Conservation (phyloP, 441 rosid genomes). For the Eruca vesicaria region DNA sequence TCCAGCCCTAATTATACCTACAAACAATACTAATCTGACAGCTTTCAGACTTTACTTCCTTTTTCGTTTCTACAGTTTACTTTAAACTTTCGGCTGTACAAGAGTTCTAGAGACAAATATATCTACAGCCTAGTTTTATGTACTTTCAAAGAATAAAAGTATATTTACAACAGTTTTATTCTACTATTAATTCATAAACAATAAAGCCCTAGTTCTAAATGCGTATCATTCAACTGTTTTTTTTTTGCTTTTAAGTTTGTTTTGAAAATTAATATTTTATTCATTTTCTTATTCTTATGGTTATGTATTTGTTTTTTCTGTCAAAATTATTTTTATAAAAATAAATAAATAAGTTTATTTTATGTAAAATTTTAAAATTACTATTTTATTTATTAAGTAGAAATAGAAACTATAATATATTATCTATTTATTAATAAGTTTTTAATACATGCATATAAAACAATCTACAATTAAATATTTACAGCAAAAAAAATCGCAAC, state of each 20-base stretch:
- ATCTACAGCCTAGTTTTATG: not conserved
- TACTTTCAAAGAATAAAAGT: not conserved
- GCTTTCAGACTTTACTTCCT: not conserved
- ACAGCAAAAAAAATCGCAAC: no score
- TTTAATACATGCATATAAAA: no score
- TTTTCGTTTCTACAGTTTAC: not conserved
- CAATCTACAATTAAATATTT: no score
- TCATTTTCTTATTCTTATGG: no score
- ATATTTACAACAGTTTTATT: not conserved
- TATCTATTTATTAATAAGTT: no score
- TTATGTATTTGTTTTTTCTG: no score
- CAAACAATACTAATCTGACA: not conserved
- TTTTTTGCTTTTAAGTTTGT: not conserved
- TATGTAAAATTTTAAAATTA: no score
- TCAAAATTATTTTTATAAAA: no score
- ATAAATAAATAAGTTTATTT: no score
- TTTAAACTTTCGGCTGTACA: not conserved
- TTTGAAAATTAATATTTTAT: no score
- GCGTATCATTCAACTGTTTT: not conserved
- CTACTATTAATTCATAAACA: not conserved
- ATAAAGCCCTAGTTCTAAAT: not conserved
- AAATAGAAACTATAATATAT: no score
- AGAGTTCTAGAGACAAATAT: not conserved
- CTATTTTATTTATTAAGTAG: no score
- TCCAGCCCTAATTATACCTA: not conserved